Evolutionary conservation across 768 basidiomycete species (phyloP), one percentile per base, ranked within the genome.

Genomic region (Boletus tylopilopsis): DNA sequence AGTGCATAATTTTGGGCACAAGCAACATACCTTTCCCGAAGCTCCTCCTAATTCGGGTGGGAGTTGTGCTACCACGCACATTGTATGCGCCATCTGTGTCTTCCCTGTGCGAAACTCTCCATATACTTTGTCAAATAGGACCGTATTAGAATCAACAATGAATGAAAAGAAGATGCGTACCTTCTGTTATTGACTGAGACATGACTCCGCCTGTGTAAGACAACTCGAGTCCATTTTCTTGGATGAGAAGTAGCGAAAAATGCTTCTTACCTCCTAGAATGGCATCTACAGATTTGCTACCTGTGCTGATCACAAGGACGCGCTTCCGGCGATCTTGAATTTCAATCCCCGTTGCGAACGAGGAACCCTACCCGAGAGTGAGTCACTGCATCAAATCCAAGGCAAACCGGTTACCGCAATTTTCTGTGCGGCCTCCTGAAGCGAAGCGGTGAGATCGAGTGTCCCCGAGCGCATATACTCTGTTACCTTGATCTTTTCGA

Each of bases 41-140:
- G 90, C 94, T 7, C 94, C 94, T 6, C 93, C 94, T 60, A 94
- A 77, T 42, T 95, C 93, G 3, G 81, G 74, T 24, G 94, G 94
- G 38, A 97, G 79, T 63, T 98, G 94, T 5, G 91, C 70, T 5
- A 94, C 73, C 7, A 98, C 90, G 59, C 90, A 91, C 79, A 96
- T 87, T 12, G 94, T 98, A 68, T 96, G 95, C 22, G 91, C 92
- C 42, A 95, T 75, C 64, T 98, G 95, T 6, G 94, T 96, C 71
- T 95, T 94, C 25, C 94, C 94, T 0, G 95, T 97, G 27, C 94
- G 81, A 68, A 89, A 97, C 68, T 98, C 94, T 38, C 95, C 94
- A 61, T 93, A 98, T 2, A 97, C 94, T 92, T 50, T 15, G 23
- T 21, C 7, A 8, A 39, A 42, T 37, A 47, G 34, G 47, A 45